Evolutionary conservation across 1,284 basidiomycete genomes (phyloP).

Genomic region (Tilletia caries): DNA sequence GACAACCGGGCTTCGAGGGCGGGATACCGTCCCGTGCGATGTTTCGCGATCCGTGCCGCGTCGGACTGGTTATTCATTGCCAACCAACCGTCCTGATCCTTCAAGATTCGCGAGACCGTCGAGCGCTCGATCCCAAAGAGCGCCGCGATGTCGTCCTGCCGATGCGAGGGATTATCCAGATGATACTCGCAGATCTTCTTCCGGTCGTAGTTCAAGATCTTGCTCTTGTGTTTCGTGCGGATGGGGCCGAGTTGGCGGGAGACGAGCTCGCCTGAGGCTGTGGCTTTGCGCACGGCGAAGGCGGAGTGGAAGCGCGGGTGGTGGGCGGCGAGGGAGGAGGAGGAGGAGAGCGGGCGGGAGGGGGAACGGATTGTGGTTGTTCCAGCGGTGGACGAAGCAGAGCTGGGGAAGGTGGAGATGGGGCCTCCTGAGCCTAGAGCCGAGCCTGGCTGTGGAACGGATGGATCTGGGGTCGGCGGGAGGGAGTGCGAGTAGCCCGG

Average conservation of each 20-base stretch:
- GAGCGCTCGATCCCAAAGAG: slow-evolving; percentile 78
- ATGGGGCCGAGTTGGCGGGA: neutral
- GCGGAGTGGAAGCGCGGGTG: neutral
- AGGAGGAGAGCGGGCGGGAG: too few species aligned
- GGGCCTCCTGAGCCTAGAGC: too few species aligned
- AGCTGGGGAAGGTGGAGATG: too few species aligned
- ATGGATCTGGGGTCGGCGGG: too few species aligned
- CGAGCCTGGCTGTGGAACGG: too few species aligned
- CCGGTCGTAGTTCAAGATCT: slow-evolving; percentile 60
- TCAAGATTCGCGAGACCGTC: slow-evolving; percentile 88
- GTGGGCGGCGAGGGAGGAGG: neutral
- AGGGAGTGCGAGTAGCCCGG: too few species aligned
- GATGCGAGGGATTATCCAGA: slow-evolving; percentile 60
- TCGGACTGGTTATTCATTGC: slow-evolving; percentile 56
- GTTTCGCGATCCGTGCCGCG: slow-evolving; percentile 34
- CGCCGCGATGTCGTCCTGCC: slow-evolving; percentile 62
- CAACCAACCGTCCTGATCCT: slow-evolving; percentile 76
- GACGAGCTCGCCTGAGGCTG: neutral
- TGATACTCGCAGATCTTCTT: slow-evolving; percentile 65
- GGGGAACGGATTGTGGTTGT: too few species aligned
- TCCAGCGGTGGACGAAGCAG: too few species aligned
- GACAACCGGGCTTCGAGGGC: slow-evolving; percentile 68
- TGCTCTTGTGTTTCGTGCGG: slow-evolving; percentile 28
- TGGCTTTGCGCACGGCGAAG: neutral
- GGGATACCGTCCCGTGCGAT: slow-evolving; percentile 61